Percentiles rank a stretch among this genome's conserved stretches.
phyloP scores from a whole-genome alignment of 2,329 filamentous ascomycete genomes.

The Cladosporium halotolerans region DNA sequence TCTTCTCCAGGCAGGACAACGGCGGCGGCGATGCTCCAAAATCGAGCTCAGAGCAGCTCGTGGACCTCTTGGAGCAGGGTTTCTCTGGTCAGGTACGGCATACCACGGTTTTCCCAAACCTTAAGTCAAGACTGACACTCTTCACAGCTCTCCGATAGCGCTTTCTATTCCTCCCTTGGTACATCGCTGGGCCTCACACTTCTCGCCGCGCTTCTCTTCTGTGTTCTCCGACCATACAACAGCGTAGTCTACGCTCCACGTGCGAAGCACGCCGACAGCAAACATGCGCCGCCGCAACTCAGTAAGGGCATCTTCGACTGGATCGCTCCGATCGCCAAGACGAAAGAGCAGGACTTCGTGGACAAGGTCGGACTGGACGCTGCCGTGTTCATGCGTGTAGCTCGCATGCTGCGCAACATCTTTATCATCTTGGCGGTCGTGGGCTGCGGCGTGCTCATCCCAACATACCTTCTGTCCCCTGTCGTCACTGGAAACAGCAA shows the following conservation, averaged over 20 bases:
- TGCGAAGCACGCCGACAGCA: constrained; percentile 84
- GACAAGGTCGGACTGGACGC: constrained; percentile 87
- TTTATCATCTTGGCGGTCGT: constrained; percentile 67
- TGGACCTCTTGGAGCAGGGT: constrained; percentile 36
- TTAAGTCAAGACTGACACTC: background rate
- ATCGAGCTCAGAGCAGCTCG: constrained; percentile 27
- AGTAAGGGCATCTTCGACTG: constrained; percentile 85
- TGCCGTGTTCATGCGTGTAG: constrained; percentile 80
- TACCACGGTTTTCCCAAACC: background rate
- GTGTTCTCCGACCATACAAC: constrained; percentile 83
- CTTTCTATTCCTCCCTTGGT: constrained; percentile 71
- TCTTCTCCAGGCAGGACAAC: constrained; percentile 2
- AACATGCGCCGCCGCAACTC: constrained; percentile 79
- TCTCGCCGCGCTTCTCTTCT: constrained; percentile 74
- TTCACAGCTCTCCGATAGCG: constrained; percentile 49
- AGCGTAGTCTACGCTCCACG: constrained; percentile 90
- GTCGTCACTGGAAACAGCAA: constrained; percentile 14
- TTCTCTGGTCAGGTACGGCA: constrained; percentile 29
- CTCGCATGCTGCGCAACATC: constrained; percentile 86
- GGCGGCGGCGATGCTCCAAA: background rate
- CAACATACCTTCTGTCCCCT: constrained; percentile 54
- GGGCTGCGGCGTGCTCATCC: constrained; percentile 72
- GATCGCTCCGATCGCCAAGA: constrained; percentile 70
- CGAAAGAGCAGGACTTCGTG: constrained; percentile 69
- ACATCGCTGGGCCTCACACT: constrained; percentile 71